Conservation (phyloP, 2,329 filamentous ascomycete genomes). For the Rhytidhysteron rufulum region DNA sequence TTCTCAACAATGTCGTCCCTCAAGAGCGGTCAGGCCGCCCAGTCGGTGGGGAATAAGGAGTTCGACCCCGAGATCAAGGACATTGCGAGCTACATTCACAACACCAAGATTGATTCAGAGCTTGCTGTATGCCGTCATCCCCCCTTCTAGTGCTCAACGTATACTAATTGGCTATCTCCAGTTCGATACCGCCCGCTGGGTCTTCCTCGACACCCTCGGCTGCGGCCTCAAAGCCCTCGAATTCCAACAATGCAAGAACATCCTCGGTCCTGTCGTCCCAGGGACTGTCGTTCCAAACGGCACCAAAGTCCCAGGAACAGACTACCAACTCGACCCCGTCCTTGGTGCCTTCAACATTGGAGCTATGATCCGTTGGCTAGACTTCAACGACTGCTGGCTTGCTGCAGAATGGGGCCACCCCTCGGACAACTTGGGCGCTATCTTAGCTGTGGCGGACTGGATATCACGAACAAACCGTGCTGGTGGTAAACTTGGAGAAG, state of each 20-base stretch:
- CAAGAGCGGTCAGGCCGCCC: conserved; percentile 29
- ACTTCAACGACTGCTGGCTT: conserved; percentile 99
- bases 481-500: conserved; percentile 66
- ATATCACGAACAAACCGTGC: conserved; percentile 90
- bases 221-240: conserved; percentile 93
- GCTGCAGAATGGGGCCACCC: conserved; percentile 99
- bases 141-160: background rate
- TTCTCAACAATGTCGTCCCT: conserved; percentile 37
- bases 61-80: conserved; percentile 94
- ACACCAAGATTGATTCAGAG: conserved; percentile 84
- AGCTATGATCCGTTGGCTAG: conserved; percentile 97
- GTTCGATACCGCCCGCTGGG: conserved; percentile 95
- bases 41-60: conserved; percentile 37
- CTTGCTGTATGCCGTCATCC: conserved; percentile 66
- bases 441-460: conserved; percentile 96
- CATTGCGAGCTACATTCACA: conserved; percentile 92
- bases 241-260: conserved; percentile 94
- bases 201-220: conserved; percentile 94
- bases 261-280: conserved; percentile 86
- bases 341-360: conserved; percentile 98
- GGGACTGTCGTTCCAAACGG: conserved; percentile 91
- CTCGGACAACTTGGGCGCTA: conserved; percentile 95
- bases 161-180: conserved; percentile 35
- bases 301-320: conserved; percentile 83
- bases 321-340: conserved; percentile 91